Evolutionary conservation across 108 stramenopile species (phyloP).

Genomic region (Bacterosira constricta): DNA sequence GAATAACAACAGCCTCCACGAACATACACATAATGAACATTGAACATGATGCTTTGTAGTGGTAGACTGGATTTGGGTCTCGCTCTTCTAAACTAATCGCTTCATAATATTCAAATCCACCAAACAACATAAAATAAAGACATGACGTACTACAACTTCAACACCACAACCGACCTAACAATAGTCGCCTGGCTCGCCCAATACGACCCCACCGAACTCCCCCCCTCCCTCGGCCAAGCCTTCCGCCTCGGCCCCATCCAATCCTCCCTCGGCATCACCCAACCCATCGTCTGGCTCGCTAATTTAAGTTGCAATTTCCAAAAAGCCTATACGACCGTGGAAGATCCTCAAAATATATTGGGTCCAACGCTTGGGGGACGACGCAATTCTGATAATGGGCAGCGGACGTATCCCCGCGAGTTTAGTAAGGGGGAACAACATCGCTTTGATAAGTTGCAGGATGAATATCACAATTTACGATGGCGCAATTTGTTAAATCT

Average conservation of each 20-base stretch:
- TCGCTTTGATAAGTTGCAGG: constrained; percentile 16
- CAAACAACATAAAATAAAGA: too few species aligned
- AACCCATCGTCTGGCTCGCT: constrained; percentile 18
- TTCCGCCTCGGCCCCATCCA: not conserved
- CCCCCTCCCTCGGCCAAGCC: not conserved
- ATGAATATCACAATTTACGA: constrained; percentile 20
- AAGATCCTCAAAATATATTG: not conserved
- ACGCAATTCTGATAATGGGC: not conserved
- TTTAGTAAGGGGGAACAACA: constrained; percentile 6
- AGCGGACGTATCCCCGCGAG: constrained; percentile 8
- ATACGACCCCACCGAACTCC: not conserved
- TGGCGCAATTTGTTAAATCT: constrained; percentile 10
- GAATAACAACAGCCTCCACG: too few species aligned
- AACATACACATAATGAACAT: too few species aligned
- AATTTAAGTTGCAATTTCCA: constrained; percentile 16
- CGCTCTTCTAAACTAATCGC: too few species aligned
- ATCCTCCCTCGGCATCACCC: not conserved
- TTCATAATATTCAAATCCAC: too few species aligned
- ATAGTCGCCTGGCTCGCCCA: not conserved
- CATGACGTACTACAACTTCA: not conserved
- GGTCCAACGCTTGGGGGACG: not conserved
- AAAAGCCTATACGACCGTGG: constrained; percentile 4
- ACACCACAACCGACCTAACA: not conserved
- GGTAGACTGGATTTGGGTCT: too few species aligned
- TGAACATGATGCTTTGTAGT: too few species aligned